Base-by-base conservation (phyloP, 164 flowering plant genomes). In the Berberis vulgaris region DNA sequence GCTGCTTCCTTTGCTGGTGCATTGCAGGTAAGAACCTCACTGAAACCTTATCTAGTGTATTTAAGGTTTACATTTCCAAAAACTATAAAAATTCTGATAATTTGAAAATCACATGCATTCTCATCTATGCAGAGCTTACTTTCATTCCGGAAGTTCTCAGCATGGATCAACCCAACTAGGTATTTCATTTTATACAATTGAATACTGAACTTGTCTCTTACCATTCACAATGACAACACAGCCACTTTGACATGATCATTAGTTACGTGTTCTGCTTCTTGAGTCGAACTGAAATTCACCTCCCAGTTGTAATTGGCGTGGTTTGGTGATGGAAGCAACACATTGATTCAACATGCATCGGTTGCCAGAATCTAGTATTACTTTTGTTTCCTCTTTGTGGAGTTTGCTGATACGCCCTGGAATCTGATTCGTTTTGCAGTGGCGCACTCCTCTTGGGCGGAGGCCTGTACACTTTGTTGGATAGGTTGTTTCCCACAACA, bases 1-100 rank as follows among this genome's bases (percentile, higher is more conserved):
- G 97, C 98, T 66, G 98, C 97, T 70, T 94, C 98, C 47, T 94
- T 94, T 79, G 98, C 97, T 13, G 95, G 96, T 62, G 98, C 97
- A 67, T 74, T 91, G 80, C 98, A 94, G 96, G 96, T 94, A 74
- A 3, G 2, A 40, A 10, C 42, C 56, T 56, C 49, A 4, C 6
- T 41, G 4, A 41, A 54, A 13, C 41, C 1, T 13, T 26, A 26
- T 26, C 26, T 26, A 26, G 26, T 26, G 26, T 26, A 26, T 26
- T 26, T 26, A 26, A 26, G 26, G 26, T 26, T 26, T 26, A 26
- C 26, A 26, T 26, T 26, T 26, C 26, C 26, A 26, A 26, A 26
- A 26, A 26, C 26, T 26, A 26, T 26, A 26, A 26, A 26, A 26
- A 26, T 26, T 26, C 26, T 26, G 26, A 26, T 0, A 26, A 26